Percentiles rank a stretch among this genome's conserved stretches.
Conservation (phyloP, 108 stramenopile genomes). For the Pseudonitzschia delicatissima region DNA sequence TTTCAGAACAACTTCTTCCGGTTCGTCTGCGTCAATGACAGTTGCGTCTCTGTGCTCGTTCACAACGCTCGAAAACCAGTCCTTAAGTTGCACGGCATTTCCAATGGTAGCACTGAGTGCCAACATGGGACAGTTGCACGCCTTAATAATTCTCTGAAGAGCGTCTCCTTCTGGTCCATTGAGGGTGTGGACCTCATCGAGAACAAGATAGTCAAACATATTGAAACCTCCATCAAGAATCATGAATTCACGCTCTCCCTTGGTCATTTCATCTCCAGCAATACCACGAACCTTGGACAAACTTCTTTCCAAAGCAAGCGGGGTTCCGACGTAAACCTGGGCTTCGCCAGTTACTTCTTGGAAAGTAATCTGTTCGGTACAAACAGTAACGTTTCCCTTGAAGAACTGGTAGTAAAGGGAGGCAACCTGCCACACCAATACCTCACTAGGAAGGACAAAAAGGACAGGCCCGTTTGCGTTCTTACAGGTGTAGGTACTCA, state of each 20-base stretch:
- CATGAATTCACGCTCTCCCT: constrained; percentile 91
- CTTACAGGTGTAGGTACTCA: constrained; percentile 97
- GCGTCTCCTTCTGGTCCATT: constrained; percentile 98
- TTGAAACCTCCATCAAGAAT: constrained; percentile 94
- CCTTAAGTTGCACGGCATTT: constrained; percentile 90
- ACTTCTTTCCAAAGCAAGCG: constrained; percentile 89
- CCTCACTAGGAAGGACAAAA: constrained; percentile 98
- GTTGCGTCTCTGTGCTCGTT: constrained; percentile 83
- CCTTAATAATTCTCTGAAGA: constrained; percentile 94
- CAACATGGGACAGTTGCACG: constrained; percentile 92
- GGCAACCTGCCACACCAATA: constrained; percentile 99
- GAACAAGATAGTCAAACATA: constrained; percentile 96
- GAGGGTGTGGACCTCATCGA: constrained; percentile 98
- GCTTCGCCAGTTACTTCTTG: constrained; percentile 89
- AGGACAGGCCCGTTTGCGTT: constrained; percentile 86
- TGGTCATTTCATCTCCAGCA: constrained; percentile 92
- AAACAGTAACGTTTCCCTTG: constrained; percentile 91
- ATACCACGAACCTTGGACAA: constrained; percentile 94
- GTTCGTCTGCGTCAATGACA: constrained; percentile 58
- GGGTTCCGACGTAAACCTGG: constrained; percentile 97
- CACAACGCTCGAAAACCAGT: constrained; percentile 91
- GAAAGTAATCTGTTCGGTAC: constrained; percentile 87
- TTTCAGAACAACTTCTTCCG: constrained; percentile 75
- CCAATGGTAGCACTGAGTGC: constrained; percentile 99
- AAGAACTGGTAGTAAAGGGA: constrained; percentile 98